Base-by-base conservation (phyloP, 345 rosid genomes). In the Linum tenue region DNA sequence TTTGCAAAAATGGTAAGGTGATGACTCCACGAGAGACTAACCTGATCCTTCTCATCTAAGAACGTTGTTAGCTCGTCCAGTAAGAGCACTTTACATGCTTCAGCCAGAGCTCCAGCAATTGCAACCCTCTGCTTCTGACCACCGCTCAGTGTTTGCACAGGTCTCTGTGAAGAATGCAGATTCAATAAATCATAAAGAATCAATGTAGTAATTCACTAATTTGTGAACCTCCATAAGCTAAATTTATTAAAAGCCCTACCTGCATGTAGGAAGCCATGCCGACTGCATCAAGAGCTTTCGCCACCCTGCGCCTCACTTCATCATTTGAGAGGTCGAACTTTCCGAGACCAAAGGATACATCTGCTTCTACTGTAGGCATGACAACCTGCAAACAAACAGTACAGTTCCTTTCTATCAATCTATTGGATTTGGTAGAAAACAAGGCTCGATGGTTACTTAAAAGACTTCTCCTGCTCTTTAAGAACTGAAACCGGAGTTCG, bases 71-170 rank as follows among this genome's bases (percentile, higher is more conserved):
- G 97, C 84, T 92, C 98, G 74, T 92, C 96, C 73, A 92, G 72
- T 64, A 90, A 74, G 48, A 90, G 75, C 62, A 90, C 96, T 73
- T 84, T 88, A 80, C 95, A 88, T 56, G 92, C 85, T 85, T 92
- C 97, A 69, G 98, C 98, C 57, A 92, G 79, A 78, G 98, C 97
- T 65, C 98, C 95, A 1, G 97, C 97, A 68, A 92, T 90, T 38
- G 97, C 97, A 5, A 90, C 89, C 78, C 96, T 81, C 78, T 92
- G 96, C 75, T 92, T 92, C 75, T 92, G 97, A 75, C 97, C 98
- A 60, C 98, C 98, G 66, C 97, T 92, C 5, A 92, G 89, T 62
- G 97, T 92, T 81, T 90, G 97, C 78, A 92, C 84, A 11, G 96
- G 90, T 78, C 97, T 88, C 97, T 92, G 79, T 63, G 64, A 64